Evolutionary conservation across 2,329 filamentous ascomycete genomes (phyloP), one percentile per base, ranked within the genome.

Genomic region (Bipolaris sorokiniana): DNA sequence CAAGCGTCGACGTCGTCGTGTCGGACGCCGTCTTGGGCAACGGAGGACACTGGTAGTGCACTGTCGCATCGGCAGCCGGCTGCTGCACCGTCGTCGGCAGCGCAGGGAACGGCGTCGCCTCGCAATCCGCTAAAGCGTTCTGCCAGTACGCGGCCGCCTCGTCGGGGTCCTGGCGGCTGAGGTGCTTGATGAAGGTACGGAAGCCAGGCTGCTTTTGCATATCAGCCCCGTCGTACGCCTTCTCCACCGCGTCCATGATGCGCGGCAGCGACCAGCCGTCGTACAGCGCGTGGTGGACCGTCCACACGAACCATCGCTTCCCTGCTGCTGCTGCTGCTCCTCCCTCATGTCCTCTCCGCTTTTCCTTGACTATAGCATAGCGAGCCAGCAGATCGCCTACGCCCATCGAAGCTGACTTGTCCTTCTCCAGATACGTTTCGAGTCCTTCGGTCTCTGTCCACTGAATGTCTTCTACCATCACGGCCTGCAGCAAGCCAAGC

Each of bases 201-300:
- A 51, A 67, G 2, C 28, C 20, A 11, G 51, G 42, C 13, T 48
- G 55, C 15, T 44, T 33, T 6, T 33, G 20, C 2, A 45, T 2
- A 4, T 26, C 18, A 5, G 2, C 33, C 3, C 54, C 59, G 1
- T 45, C 22, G 50, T 67, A 67, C 6, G 49, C 9, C 13, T 9
- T 20, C 6, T 57, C 26, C 0, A 66, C 18, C 6, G 51, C 23
- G n/a, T 58, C 36, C 51, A 67, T 16, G 1, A 66, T 33, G 0
- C 34, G 20, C 0, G 23, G 28, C 1, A 58, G 22, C 7, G 56
- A 51, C 37, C 54, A 58, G 9, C 72, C 76, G 53, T 79, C 77
- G 41, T 76, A 78, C 1, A 76, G 34, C 0, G 70, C 70, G 50
- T 79, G 77, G 48, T 78, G 76, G 11, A 74, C 34, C 0, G 72